phyloP scores from a whole-genome alignment of 2,329 filamentous ascomycete genomes.

The Aureobasidium subglaciale region DNA sequence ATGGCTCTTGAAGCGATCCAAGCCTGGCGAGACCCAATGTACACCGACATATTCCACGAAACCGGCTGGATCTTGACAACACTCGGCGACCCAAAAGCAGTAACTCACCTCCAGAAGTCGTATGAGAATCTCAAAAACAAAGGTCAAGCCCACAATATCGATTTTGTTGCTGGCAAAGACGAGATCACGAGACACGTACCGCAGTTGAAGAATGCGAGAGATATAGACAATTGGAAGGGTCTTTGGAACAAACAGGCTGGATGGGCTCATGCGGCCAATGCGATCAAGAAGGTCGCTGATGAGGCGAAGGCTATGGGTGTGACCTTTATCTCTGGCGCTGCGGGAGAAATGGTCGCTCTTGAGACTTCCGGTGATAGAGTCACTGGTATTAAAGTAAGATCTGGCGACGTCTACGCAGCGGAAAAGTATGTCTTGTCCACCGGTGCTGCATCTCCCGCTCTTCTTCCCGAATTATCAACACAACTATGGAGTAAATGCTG shows the following conservation, averaged over 20 bases:
- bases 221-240: conserved; percentile 46
- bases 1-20: conserved; percentile 20
- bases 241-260: conserved; percentile 41
- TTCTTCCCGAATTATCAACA: conserved; percentile 42
- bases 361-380: conserved; percentile 33
- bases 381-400: conserved; percentile 37
- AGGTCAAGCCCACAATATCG: conserved; percentile 31
- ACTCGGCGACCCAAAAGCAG: conserved; percentile 17
- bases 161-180: conserved; percentile 29
- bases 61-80: conserved; percentile 33
- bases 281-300: conserved; percentile 38
- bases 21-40: conserved; percentile 18
- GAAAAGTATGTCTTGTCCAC: conserved; percentile 43
- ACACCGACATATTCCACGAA: conserved; percentile 32
- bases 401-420: conserved; percentile 38
- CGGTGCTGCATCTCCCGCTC: conserved; percentile 40
- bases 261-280: conserved; percentile 49
- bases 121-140: conserved; percentile 37
- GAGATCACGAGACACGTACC: conserved; percentile 17
- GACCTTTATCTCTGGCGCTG: conserved; percentile 38
- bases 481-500: conserved; percentile 49
- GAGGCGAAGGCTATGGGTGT: conserved; percentile 45
- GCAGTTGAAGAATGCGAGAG: conserved; percentile 40
- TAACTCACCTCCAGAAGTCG: conserved; percentile 16
- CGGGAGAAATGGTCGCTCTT: conserved; percentile 35